Evolutionary conservation across 2,329 filamentous ascomycete genomes (phyloP), one percentile per base, ranked within the genome.

Genomic region (Leptosphaerulina australis): DNA sequence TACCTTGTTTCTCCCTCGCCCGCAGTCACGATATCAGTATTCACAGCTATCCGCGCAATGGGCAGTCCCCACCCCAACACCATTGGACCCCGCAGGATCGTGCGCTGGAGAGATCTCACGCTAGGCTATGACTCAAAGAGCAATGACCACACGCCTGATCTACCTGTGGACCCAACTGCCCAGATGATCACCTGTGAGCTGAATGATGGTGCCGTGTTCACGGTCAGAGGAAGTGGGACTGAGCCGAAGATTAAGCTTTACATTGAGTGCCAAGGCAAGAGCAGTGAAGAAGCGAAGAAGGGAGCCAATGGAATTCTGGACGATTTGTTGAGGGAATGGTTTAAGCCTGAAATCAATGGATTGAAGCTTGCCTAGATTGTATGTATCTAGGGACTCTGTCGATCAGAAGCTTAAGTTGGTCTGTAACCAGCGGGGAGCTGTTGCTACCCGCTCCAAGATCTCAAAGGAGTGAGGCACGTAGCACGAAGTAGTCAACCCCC

Each of bases 241-340:
- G 84, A 87, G 67, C 84, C 84, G 0, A 87, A 87, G 74, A 84
- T 87, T 55, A 87, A 87, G 66, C 59, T 82, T 35, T 82, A 82
- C 58, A 79, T 82, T 41, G 80, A 82, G 55, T 78, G 75, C 33
- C 75, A 70, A 41, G 77, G 71, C 2, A 65, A 63, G 33, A 75
- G 68, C 9, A 70, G 71, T 11, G 71, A 71, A 15, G 69, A 70
- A 40, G 79, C 79, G 10, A 77, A 75, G 53, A 54, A 46, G 11
- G 70, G 71, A 8, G 80, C 79, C 4, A 63, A 77, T 17, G 74
- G 73, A 31, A 77, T 81, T n/a, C 59, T 77, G 39, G 56, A 67
- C 12, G 74, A 77, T 66, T 56, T 82, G 48, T 55, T 80, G 53
- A 64, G 48, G 28, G 78, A 81, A 55, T 82, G 80, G 80, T 81